Percentiles rank a stretch among this genome's conserved stretches.
Conservation (phyloP, 2,329 filamentous ascomycete species). For the Claviceps sorghi region DNA sequence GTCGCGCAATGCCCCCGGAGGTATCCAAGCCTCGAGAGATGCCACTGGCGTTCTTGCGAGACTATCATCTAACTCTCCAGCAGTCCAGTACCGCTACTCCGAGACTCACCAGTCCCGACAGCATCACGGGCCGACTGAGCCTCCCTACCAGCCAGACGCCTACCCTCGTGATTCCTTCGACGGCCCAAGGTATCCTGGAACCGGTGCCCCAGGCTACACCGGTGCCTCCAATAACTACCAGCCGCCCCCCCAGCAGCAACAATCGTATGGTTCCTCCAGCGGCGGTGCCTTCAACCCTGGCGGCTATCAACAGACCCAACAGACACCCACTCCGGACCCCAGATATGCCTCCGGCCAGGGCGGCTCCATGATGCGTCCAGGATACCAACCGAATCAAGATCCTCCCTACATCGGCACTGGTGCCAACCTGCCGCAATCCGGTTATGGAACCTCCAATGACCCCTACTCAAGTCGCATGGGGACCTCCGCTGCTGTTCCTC, state of each 20-base stretch:
- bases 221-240: slow-evolving; percentile 26
- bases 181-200: slow-evolving; percentile 35
- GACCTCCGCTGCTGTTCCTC: slow-evolving; percentile 16
- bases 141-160: slow-evolving; percentile 20
- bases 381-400: slow-evolving; percentile 17
- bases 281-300: slow-evolving; percentile 17
- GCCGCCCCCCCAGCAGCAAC: slow-evolving; percentile 9
- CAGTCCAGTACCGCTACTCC: slow-evolving; percentile 44
- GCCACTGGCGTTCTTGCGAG: slow-evolving; percentile 31
- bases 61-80: slow-evolving; percentile 42
- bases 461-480: slow-evolving; percentile 18
- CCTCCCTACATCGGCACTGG: slow-evolving; percentile 22
- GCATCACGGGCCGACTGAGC: slow-evolving; percentile 31
- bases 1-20: slow-evolving; percentile 39
- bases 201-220: slow-evolving; percentile 33
- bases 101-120: slow-evolving; percentile 34
- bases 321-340: slow-evolving; percentile 19
- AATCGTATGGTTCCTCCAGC: slow-evolving; percentile 16
- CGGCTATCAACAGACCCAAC: slow-evolving; percentile 18
- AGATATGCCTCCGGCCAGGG: slow-evolving; percentile 18
- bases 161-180: slow-evolving; percentile 29
- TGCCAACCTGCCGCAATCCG: slow-evolving; percentile 19
- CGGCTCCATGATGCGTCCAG: slow-evolving; percentile 18
- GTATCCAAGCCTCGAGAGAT: slow-evolving; percentile 41
- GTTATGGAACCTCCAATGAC: slow-evolving; percentile 13